Conservation (phyloP, 78 protist species). For the Dictyostelium capitatum region DNA sequence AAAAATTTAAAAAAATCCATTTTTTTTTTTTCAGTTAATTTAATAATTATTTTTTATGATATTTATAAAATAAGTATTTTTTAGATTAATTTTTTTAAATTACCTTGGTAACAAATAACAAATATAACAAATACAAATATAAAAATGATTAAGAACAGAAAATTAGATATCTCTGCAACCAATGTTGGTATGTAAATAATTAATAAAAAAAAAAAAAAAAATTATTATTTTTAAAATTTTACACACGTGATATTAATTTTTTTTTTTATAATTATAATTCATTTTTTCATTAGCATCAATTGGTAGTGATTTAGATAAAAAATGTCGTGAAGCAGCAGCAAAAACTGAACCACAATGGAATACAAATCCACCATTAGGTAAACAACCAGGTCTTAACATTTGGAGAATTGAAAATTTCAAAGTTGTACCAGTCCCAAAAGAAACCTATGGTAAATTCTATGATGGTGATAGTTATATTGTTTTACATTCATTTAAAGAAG, state of each 20-base stretch:
- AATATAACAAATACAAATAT: background rate
- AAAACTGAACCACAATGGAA: conserved; percentile 52
- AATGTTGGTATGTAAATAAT: conserved; percentile 25
- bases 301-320: conserved; percentile 59
- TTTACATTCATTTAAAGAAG: conserved; percentile 78
- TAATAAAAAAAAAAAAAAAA: too few relatives aligned
- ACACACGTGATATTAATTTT: too few relatives aligned
- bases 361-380: background rate
- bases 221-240: too few relatives aligned
- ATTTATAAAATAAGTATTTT: too few relatives aligned
- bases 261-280: background rate
- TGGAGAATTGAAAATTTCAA: conserved; percentile 80
- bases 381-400: conserved; percentile 30
- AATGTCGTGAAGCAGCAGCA: conserved; percentile 38
- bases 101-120: background rate
- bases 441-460: conserved; percentile 40
- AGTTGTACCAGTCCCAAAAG: conserved; percentile 30
- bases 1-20: too few relatives aligned
- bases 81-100: too few relatives aligned
- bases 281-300: conserved; percentile 11
- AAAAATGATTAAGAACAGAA: conserved; percentile 49
- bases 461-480: conserved; percentile 28
- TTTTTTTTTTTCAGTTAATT: too few relatives aligned
- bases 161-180: conserved; percentile 26
- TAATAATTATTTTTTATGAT: too few relatives aligned